Evolutionary conservation across 371 early-diverging fungal genomes (phyloP), one percentile per base, ranked within the genome.

Genomic region (Cladochytrium tenue): DNA sequence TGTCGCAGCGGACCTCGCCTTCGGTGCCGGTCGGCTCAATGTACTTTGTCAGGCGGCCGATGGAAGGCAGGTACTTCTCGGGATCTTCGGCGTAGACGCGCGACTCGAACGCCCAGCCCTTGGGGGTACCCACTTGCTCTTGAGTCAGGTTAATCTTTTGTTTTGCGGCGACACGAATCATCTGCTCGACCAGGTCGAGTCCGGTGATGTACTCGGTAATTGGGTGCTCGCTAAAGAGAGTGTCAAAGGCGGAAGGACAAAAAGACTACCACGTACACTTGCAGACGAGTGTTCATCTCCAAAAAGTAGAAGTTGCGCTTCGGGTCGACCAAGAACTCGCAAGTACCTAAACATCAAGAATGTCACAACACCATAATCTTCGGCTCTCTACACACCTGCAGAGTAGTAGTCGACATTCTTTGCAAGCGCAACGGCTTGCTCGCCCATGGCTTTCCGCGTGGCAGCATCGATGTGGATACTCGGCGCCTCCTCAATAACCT

Each of bases 11-110:
- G 60, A 94, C 33, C 84, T 89, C 62, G 74, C 76, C 64, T 68
- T 75, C 66, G 36, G 74, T 60, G 32, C 75, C 64, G 61, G 69
- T 65, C 33, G 90, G 86, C 81, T 92, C 82, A 64, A 85, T 82
- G 88, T 93, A 88, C 81, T 84, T 85, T 32, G 83, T 79, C 72
- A 95, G 80, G 61, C 88, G 84, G 51, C 99, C 99, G 53, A 94
- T 95, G 30, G 92, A 92, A 1, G 98, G 98, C 26, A 96, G 74
- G 80, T 87, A 89, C 85, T 90, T 91, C 56, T 85, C 86, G 1
- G 97, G 95, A 76, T 95, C 93, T 80, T 99, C 99, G 58, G 99
- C 99, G 76, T 96, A 97, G 58, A 99, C 92, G 74, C 99, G 92
- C 1, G 97, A 94, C 79, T 96, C 99, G 65, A 99, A 93, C 20